Conservation (phyloP, 2,329 filamentous ascomycete genomes). For the Mariannaea sp. region DNA sequence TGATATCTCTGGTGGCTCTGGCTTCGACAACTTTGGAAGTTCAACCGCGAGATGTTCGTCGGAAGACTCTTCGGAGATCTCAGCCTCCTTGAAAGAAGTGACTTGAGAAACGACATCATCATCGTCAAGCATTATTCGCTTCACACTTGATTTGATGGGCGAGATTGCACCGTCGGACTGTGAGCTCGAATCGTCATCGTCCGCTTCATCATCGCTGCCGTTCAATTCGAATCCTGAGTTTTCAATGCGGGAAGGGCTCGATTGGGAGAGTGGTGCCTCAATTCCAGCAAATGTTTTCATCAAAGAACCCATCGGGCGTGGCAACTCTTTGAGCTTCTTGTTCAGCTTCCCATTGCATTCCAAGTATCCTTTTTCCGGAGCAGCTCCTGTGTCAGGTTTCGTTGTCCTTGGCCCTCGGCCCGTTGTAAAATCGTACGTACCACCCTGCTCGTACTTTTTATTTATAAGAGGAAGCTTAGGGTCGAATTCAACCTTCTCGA, state of each 20-base stretch:
- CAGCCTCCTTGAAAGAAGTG: constrained; percentile 56
- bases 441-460: constrained; percentile 63
- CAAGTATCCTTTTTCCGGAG: constrained; percentile 55
- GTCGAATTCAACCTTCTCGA: constrained; percentile 60
- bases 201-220: constrained; percentile 58
- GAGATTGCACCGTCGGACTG: constrained; percentile 56
- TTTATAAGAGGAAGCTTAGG: constrained; percentile 58
- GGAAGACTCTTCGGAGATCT: constrained; percentile 49
- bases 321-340: constrained; percentile 41
- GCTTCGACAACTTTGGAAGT: constrained; percentile 53
- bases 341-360: constrained; percentile 52
- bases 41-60: constrained; percentile 56
- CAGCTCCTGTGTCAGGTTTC: constrained; percentile 40
- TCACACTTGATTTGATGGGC: constrained; percentile 54
- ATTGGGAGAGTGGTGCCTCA: constrained; percentile 31
- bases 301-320: constrained; percentile 30
- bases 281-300: constrained; percentile 37
- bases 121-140: constrained; percentile 52
- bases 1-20: constrained; percentile 54
- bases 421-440: constrained; percentile 55
- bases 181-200: constrained; percentile 59
- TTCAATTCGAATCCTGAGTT: constrained; percentile 50
- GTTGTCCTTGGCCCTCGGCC: constrained; percentile 39
- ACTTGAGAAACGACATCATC: constrained; percentile 60
- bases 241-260: constrained; percentile 48